Evolutionary conservation across 225 moss, liverwort and hornwort genomes (phyloP), one percentile per base, ranked within the genome.

Genomic region (Polytrichum commune): DNA sequence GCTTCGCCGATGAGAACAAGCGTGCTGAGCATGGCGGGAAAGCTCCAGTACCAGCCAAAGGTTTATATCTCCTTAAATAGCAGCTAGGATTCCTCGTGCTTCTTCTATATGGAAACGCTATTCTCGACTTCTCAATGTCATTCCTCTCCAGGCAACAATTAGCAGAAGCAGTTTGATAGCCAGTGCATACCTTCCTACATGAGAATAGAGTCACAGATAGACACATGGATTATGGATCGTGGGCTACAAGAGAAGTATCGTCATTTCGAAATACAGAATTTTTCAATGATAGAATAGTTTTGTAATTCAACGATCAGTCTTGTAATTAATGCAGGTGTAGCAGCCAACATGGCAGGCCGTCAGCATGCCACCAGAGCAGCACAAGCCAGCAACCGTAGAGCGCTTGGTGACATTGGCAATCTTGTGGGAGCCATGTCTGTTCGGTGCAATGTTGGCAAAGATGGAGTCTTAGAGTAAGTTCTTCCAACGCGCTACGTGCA

Each of bases 391-490:
- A 91, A 91, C 7, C 84, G 98, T 26, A 79, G 98, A 82, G 98
- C 93, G 4, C 82, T 98, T 20, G 95, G 95, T 27, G 98, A 98
- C 77, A 94, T 98, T 73, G 94, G 94, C 3, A 98, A 95, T 77
- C 84, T 98, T 22, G 95, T 98, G 0, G 95, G 91, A 60, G 90
- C 92, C 1, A 91, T 95, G 91, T 81, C 91, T 7, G 90, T 90
- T 30, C 88, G 98, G 33, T 91, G 92, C 73, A 90, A 95, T 65
- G 95, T 98, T 33, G 83, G 87, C 58, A 95, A 90, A 69, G 98
- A 91, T 53, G 91, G 90, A 1, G 80, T 86, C 7, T 69, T 81
- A 4, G 86, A 78, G 82, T 58, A 23, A 20, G 84, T 68, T 77
- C 76, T 13, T 46, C 9, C 4, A 46, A 13, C 13, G 46, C 16